phyloP scores from a whole-genome alignment of 495 filamentous ascomycete species.

The Cetradonia linearis region DNA sequence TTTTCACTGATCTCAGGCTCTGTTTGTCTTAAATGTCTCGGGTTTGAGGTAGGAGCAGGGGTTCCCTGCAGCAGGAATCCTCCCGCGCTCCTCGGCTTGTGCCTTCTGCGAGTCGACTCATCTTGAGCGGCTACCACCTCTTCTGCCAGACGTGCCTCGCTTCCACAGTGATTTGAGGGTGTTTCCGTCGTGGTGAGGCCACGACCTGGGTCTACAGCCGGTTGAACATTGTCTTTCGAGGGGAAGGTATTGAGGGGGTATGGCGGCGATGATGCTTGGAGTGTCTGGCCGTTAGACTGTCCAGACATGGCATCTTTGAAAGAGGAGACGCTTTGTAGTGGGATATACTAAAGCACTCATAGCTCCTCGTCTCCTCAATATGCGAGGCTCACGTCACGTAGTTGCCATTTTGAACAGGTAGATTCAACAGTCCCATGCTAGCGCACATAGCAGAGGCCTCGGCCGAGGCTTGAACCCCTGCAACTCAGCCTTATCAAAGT shows the following conservation, averaged over 20 bases:
- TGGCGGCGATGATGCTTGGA: slow-evolving; percentile 2
- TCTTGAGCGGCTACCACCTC: background rate
- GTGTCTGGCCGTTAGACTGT: slow-evolving; percentile 18
- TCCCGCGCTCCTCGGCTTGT: slow-evolving; percentile 34
- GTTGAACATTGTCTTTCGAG: background rate
- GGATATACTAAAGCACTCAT: slow-evolving; percentile 8
- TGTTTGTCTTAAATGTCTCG: slow-evolving; percentile 3
- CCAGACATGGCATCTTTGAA: slow-evolving; percentile 21
- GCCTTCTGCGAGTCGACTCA: slow-evolving; percentile 10
- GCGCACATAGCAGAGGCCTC: background rate
- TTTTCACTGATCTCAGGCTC: slow-evolving; percentile 10
- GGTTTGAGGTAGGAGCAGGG: slow-evolving; percentile 32
- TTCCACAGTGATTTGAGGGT: background rate
- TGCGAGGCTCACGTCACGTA: background rate
- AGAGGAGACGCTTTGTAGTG: background rate
- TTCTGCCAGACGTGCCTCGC: background rate
- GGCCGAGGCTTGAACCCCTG: slow-evolving; percentile 1
- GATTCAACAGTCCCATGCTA: background rate
- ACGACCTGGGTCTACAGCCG: background rate
- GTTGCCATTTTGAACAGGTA: background rate
- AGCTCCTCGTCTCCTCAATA: background rate
- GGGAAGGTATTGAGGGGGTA: background rate
- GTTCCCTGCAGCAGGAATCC: slow-evolving; percentile 38
- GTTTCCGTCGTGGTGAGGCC: background rate
- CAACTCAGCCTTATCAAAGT: background rate